Evolutionary conservation across 2,329 filamentous ascomycete species (phyloP).

Genomic region (Rutstroemia sp.): DNA sequence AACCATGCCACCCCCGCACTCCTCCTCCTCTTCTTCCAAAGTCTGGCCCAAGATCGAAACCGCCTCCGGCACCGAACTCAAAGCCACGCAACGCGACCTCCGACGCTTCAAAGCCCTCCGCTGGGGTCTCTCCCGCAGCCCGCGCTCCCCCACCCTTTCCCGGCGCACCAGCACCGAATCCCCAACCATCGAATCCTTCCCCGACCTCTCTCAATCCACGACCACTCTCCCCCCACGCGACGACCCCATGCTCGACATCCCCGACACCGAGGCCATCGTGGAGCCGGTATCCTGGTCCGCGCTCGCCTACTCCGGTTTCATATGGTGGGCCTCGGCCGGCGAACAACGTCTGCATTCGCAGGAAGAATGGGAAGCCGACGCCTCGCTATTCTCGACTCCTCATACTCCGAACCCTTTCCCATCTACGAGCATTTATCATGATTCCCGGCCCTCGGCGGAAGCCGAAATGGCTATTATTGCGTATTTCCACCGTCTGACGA

Average conservation of each 20-base stretch:
- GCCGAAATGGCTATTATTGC: slow-evolving; percentile 65
- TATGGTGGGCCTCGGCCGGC: slow-evolving; percentile 85
- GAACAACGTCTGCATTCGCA: slow-evolving; percentile 59
- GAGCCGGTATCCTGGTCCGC: slow-evolving; percentile 63
- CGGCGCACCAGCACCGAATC: slow-evolving; percentile 9
- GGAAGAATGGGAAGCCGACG: slow-evolving; percentile 51
- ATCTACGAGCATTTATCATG: slow-evolving; percentile 27
- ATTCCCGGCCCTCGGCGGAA: slow-evolving; percentile 29
- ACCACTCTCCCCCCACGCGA: slow-evolving; percentile 26
- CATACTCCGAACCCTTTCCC: slow-evolving; percentile 2
- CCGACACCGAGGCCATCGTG: slow-evolving; percentile 45
- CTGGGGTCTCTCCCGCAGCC: slow-evolving; percentile 46
- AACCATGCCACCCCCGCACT: slow-evolving; percentile 62
- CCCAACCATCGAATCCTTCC: slow-evolving; percentile 17
- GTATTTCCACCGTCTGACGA: slow-evolving; percentile 73
- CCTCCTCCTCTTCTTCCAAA: slow-evolving; percentile 49
- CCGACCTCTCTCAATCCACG: slow-evolving; percentile 16
- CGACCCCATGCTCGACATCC: slow-evolving; percentile 38
- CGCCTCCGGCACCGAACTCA: slow-evolving; percentile 54
- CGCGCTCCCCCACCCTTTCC: slow-evolving; percentile 12
- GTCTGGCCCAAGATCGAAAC: slow-evolving; percentile 72
- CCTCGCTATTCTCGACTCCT: slow-evolving; percentile 40
- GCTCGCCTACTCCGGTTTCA: slow-evolving; percentile 73
- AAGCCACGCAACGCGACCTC: slow-evolving; percentile 84
- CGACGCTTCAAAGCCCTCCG: slow-evolving; percentile 68